phyloP scores from a whole-genome alignment of 2,329 filamentous ascomycete genomes.

The Diaporthe velutina region DNA sequence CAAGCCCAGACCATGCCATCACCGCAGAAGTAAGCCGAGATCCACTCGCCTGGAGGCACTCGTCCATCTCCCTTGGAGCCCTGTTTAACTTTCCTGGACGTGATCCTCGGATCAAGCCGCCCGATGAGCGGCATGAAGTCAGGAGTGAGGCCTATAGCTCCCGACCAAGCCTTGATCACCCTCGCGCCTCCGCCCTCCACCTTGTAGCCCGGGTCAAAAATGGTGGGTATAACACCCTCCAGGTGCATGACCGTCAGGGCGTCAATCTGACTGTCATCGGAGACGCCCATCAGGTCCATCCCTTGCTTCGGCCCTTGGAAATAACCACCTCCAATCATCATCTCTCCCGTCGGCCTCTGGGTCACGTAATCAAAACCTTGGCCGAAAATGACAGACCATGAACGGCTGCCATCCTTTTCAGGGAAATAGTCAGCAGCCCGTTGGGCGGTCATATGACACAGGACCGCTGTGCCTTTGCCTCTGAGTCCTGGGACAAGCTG shows the following conservation, averaged over 20 bases:
- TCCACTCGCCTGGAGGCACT: slow-evolving; percentile 58
- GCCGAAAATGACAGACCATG: slow-evolving; percentile 64
- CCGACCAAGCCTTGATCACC: slow-evolving; percentile 61
- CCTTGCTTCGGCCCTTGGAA: slow-evolving; percentile 57
- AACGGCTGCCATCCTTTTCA: slow-evolving; percentile 51
- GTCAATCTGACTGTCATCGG: slow-evolving; percentile 59
- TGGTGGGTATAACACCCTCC: slow-evolving; percentile 55
- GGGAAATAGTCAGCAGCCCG: slow-evolving; percentile 53
- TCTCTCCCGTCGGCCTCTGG: slow-evolving; percentile 59
- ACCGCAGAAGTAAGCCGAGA: slow-evolving; percentile 64
- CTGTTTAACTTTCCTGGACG: slow-evolving; percentile 41
- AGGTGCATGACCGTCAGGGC: slow-evolving; percentile 54
- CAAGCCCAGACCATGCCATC: slow-evolving; percentile 68
- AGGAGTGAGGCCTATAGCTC: slow-evolving; percentile 60
- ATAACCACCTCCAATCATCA: slow-evolving; percentile 69
- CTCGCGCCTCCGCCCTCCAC: slow-evolving; percentile 42
- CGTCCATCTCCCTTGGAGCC: neutral
- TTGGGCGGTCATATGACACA: slow-evolving; percentile 66
- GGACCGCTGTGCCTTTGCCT: slow-evolving; percentile 57
- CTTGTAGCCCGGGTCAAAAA: slow-evolving; percentile 57
- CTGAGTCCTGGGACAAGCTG: slow-evolving; percentile 64
- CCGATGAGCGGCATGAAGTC: slow-evolving; percentile 64
- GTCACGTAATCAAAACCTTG: slow-evolving; percentile 66
- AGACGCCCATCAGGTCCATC: slow-evolving; percentile 59
- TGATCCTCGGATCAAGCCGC: slow-evolving; percentile 50